Base-by-base conservation (phyloP, 78 protist genomes). In the Dictyostelium purpureum region DNA sequence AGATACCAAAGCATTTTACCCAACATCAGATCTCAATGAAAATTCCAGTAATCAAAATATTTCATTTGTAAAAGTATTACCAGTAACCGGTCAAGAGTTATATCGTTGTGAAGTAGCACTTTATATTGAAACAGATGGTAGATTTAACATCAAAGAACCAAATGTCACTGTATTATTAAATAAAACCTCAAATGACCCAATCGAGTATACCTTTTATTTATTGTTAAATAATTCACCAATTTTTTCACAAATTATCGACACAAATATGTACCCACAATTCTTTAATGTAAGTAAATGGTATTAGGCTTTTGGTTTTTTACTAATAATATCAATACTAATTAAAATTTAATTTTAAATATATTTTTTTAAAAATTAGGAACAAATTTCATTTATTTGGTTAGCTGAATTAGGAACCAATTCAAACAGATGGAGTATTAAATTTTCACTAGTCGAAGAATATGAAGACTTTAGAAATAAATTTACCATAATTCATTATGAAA, bases 211-310 rank as follows among this genome's bases (percentile, higher is more conserved):
- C 19, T 71, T 59, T 31, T 73, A 85, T 10, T 52, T 66, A 21
- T 19, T 57, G 18, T 43, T 73, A 21, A 73, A 71, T 18, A 59
- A 35, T 18, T 47, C 47, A 14, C 51, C 76, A 18, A 52, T 85
- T 31, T n/a, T 85, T 37, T 56, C 92, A 7, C 92, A 85, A 85
- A 18, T 40, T 2, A 73, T 85, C 9, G 54, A 73, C 35, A 61
- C 92, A 40, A 66, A 85, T 73, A 85, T 85, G 92, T 74, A 56
- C 47, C 92, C 92, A 35, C 92, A 85, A 19, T 85, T 85, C 45
- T 85, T 74, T 47, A 73, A 73, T 59, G 87, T 78, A 61, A 33
- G 61, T 61, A 5, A 51, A 51, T 24, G 7, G 2, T 33, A 6
- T 18, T 40, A 73, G 4, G 6, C 26, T 35, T 66, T n/a, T n/a